A percentile compares a stretch with the other conserved stretches of the same genome.
phyloP scores from a whole-genome alignment of 768 basidiomycete genomes.

The Tricholoma hemisulphureum region DNA sequence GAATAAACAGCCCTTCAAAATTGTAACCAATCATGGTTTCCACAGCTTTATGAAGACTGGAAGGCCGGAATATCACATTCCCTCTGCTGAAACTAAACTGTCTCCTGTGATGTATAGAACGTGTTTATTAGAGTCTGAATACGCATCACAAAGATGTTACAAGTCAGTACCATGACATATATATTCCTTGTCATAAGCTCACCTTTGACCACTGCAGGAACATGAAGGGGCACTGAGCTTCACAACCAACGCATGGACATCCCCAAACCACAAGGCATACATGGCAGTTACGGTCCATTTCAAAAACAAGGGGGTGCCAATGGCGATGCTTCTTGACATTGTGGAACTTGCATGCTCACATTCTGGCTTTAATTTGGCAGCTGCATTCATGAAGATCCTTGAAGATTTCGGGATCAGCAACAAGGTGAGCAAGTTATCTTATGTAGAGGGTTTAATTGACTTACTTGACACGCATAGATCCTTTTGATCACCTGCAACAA shows the following conservation, averaged over 20 bases:
- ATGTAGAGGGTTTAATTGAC: background rate
- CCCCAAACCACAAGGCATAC: too few relatives aligned
- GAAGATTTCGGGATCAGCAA: conserved; percentile 31
- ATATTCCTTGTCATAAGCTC: background rate
- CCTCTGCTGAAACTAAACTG: conserved; percentile 27
- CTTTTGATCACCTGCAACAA: conserved; percentile 31
- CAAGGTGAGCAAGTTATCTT: conserved; percentile 24
- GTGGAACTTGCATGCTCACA: conserved; percentile 34
- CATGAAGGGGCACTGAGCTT: conserved; percentile 30
- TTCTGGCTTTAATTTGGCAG: conserved; percentile 27
- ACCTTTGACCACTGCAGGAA: conserved; percentile 10
- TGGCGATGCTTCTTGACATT: conserved; percentile 30
- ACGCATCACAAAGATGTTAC: conserved; percentile 25
- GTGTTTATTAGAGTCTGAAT: conserved; percentile 21
- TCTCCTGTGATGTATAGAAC: conserved; percentile 29
- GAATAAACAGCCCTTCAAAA: conserved; percentile 30
- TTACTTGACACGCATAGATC: too few relatives aligned
- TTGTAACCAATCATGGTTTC: conserved; percentile 36
- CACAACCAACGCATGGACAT: conserved; percentile 26
- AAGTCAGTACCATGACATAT: conserved; percentile 12
- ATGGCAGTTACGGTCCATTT: too few relatives aligned
- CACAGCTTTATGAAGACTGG: conserved; percentile 31
- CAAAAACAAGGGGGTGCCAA: conserved; percentile 19
- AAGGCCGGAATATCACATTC: conserved; percentile 29
- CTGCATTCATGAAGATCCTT: conserved; percentile 26